Conservation (phyloP, 176 grass and related monocot genomes). For the Echinochloa phyllopogon region DNA sequence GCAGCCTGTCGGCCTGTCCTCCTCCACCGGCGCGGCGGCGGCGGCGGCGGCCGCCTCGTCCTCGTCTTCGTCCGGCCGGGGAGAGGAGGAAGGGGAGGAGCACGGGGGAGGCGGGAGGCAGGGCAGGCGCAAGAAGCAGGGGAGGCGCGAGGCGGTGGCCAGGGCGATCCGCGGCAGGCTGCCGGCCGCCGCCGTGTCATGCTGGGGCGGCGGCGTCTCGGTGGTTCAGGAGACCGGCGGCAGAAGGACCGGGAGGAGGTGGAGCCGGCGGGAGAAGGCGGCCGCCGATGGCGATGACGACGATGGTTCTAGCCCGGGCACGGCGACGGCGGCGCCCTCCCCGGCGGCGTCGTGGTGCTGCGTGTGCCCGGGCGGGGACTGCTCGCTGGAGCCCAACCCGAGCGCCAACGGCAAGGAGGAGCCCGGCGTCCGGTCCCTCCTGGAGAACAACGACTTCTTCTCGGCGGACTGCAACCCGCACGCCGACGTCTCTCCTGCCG, state of each 20-base stretch:
- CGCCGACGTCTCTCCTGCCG: background rate
- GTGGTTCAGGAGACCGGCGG: conserved; percentile 6
- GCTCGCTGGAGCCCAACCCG: conserved; percentile 52
- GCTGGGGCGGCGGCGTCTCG: conserved; percentile 46
- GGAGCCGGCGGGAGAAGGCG: conserved; percentile 25
- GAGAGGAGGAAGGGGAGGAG: background rate
- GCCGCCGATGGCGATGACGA: background rate
- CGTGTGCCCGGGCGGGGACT: conserved; percentile 47
- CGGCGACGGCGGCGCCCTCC: background rate
- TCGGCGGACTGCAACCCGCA: conserved; percentile 62
- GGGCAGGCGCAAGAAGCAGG: conserved; percentile 33
- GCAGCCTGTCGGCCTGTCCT: background rate
- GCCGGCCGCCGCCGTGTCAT: conserved; percentile 40
- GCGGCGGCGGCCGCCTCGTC: background rate
- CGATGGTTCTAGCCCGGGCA: background rate
- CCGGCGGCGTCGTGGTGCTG: conserved; percentile 50
- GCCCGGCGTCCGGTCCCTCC: conserved; percentile 40
- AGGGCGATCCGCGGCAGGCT: conserved; percentile 44
- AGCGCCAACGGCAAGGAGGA: conserved; percentile 65
- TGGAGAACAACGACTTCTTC: conserved; percentile 63
- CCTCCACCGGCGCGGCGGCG: conserved; percentile 1
- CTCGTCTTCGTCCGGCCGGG: conserved; percentile 31
- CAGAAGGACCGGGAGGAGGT: background rate
- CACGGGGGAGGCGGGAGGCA: background rate
- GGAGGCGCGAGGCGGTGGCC: conserved; percentile 32